phyloP scores from a whole-genome alignment of 1,139 yeast genomes.

The Zygotorulaspora mrakii region DNA sequence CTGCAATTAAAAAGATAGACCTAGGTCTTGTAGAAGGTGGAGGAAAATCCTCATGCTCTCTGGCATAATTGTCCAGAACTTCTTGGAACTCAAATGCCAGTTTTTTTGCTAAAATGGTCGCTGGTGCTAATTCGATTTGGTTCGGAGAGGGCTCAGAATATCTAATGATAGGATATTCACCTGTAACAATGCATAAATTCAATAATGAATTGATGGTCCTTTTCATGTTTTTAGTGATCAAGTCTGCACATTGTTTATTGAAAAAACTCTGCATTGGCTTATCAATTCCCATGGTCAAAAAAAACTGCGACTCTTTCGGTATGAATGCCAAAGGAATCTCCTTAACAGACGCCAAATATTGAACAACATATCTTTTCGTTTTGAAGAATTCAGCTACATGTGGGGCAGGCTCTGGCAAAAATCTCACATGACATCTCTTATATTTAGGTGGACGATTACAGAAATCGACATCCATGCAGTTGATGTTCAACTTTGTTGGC shows the following conservation, averaged over 20 bases:
- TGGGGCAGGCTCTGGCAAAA: slow-evolving; percentile 49
- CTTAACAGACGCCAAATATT: slow-evolving; percentile 33
- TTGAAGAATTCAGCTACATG: slow-evolving; percentile 33
- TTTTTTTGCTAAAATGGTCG: slow-evolving; percentile 64
- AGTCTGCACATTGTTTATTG: slow-evolving; percentile 60
- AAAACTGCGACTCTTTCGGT: slow-evolving; percentile 49
- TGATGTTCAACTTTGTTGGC: slow-evolving; percentile 51
- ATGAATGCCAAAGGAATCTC: slow-evolving; percentile 42
- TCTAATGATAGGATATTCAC: slow-evolving; percentile 85
- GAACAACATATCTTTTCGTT: slow-evolving; percentile 34
- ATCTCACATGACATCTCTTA: slow-evolving; percentile 53
- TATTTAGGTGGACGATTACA: slow-evolving; percentile 51
- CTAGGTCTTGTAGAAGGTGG: slow-evolving; percentile 57
- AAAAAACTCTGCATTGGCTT: slow-evolving; percentile 71
- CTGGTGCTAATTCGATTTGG: slow-evolving; percentile 45
- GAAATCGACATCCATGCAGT: slow-evolving; percentile 60
- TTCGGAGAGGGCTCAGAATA: slow-evolving; percentile 50
- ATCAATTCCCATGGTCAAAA: slow-evolving; percentile 39
- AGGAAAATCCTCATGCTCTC: slow-evolving; percentile 63
- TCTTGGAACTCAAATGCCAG: slow-evolving; percentile 71
- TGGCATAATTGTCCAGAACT: slow-evolving; percentile 70
- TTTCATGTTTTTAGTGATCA: slow-evolving; percentile 56
- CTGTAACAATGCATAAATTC: slow-evolving; percentile 69
- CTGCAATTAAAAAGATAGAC: slow-evolving; percentile 71
- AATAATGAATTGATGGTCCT: slow-evolving; percentile 59